A percentile compares a stretch with the other conserved stretches of the same genome.
These are phyloP conservation scores for Talaromyces sp. DNA, from an alignment of 2,329 filamentous ascomycete genomes.

Conservation along the genomic window DNA sequence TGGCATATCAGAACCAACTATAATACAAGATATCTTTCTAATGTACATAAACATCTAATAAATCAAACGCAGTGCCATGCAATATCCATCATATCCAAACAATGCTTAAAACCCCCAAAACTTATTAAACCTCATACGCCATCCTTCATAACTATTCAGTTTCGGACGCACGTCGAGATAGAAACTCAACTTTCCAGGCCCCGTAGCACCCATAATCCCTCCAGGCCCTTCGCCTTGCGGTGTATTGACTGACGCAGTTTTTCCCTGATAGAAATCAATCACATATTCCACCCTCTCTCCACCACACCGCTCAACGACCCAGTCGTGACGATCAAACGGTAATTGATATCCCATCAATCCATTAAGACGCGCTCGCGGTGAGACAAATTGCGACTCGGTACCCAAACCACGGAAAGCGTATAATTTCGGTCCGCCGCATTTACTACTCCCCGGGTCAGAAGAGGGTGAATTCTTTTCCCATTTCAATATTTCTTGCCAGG, in stretches of 20 bases:
- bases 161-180: constrained; percentile 66
- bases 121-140: constrained; percentile 55
- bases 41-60: not conserved
- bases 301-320: constrained; percentile 91
- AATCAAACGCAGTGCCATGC: constrained; percentile 6
- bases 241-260: constrained; percentile 29
- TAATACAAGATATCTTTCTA: constrained; percentile 4
- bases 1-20: not conserved
- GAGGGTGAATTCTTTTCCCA: constrained; percentile 73
- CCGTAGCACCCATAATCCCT: constrained; percentile 29
- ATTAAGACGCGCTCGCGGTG: constrained; percentile 79
- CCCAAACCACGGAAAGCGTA: constrained; percentile 74
- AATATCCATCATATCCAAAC: constrained; percentile 6
- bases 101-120: constrained; percentile 46
- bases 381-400: constrained; percentile 58
- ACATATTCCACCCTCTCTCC: constrained; percentile 77
- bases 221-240: constrained; percentile 28
- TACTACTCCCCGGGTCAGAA: constrained; percentile 58
- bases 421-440: constrained; percentile 75
- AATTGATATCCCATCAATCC: constrained; percentile 81
- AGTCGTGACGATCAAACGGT: constrained; percentile 95
- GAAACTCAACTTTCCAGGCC: constrained; percentile 55
- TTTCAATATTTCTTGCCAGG: constrained; percentile 84
- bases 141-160: constrained; percentile 62
- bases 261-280: constrained; percentile 94